Evolutionary conservation across 768 basidiomycete species (phyloP), one percentile per base, ranked within the genome.

Genomic region (Trametes cubensis): DNA sequence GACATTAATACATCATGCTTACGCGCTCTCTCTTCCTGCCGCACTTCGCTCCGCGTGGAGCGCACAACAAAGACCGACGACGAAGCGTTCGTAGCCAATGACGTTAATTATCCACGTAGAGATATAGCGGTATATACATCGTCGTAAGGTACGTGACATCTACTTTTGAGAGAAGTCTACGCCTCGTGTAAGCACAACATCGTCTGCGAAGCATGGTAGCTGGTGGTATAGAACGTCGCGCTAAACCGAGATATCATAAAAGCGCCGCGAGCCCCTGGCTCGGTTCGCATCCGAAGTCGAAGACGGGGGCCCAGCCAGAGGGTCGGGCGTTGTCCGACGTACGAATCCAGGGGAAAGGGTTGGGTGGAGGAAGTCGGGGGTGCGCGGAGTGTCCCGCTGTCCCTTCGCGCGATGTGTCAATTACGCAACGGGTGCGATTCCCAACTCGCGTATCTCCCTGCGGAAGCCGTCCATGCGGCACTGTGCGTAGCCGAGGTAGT

Each of bases 401-500:
- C 20, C 46, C 20, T 23, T 14, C 21, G 46, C 46, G 21, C 13
- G 46, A 47, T n/a, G 7, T 23, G 23, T 20, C 15, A 28, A 25
- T 51, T 57, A 57, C 61, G 55, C 41, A 50, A 47, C 50, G 25
- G 49, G 41, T 11, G 41, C 39, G 54, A 78, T 57, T 0, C 81
- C 80, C n/a, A 89, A 75, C 20, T 73, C 73, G 50, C 74, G 72
- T 25, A 89, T 71, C 59, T 83, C 87, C 65, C 76, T 75, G 56
- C 83, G 80, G 76, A 92, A 92, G 11, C 77, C 79, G 17, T 80
- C 74, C 80, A 90, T 83, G 39, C 90, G 84, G 72, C 83, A 83
- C 63, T 76, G 78, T 18, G 95, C 87, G 72, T 97, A 98, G 13
- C 81, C 80, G 63, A 98, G 74, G 74, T 98, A 97, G 75, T 98